Base-by-base conservation (phyloP, 257 asterid genomes). In the Jaltomata sinuosa region DNA sequence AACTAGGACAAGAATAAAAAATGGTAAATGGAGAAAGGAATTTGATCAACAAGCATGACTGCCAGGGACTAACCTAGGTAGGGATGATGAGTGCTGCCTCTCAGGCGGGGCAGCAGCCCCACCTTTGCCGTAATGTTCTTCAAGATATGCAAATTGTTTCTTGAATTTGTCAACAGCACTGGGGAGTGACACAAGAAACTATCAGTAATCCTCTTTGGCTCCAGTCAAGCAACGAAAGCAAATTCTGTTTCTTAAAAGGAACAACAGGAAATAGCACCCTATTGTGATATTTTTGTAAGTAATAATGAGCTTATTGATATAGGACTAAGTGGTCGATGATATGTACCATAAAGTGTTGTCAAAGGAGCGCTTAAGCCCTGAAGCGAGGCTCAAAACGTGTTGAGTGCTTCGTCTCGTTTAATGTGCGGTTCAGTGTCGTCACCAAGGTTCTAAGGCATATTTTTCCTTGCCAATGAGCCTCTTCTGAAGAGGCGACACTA, bases 81-180 rank as follows among this genome's bases (percentile, higher is more conserved):
- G 89, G 83, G 99, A 97, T 57, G 99, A 97, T 7, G 99, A 93
- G 82, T 94, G 98, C 83, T 97, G 97, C 87, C 99, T 94, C 92
- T 97, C 99, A 21, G 94, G 97, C 40, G 97, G 93, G 83, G 89
- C 94, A 84, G 90, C 91, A 32, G 89, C 92, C 34, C 97, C 88
- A 5, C 90, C 97, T 50, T 91, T 94, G 80, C 95, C 94, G 53
- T 91, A 97, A 72, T 91, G 97, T 89, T 97, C 99, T 89, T 97
- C 99, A 71, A 93, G 98, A 88, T 89, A 91, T 0, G 99, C 98
- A 86, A 97, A 97, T 82, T 97, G 98, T 88, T 95, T 94, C 94
- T 97, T 95, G 83, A 97, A 97, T 87, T 97, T 97, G 90, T 95
- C 99, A 4, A 97, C 98, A 14, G 98, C 99, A 89, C 99, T 97